Conservation (phyloP, 2,329 filamentous ascomycete species). For the Penicillium palitans region DNA sequence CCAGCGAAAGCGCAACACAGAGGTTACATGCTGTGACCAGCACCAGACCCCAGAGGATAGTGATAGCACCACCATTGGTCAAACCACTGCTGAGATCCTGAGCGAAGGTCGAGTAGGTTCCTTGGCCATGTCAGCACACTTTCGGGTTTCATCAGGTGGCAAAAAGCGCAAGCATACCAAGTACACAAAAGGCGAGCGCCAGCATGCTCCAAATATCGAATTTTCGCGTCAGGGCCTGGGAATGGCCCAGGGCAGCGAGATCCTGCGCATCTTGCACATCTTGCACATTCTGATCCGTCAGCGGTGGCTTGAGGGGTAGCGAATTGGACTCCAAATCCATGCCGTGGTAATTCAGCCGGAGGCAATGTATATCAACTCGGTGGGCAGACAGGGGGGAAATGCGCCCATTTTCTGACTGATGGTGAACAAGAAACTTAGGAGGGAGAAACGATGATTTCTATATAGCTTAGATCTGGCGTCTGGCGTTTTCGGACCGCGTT, state of each 20-base stretch:
- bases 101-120: slow-evolving; percentile 60
- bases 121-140: slow-evolving; percentile 10
- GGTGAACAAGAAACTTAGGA: not conserved
- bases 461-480: slow-evolving; percentile 11
- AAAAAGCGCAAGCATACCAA: slow-evolving; percentile 37
- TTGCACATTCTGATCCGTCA: slow-evolving; percentile 33
- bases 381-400: slow-evolving; percentile 15
- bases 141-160: not conserved
- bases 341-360: slow-evolving; percentile 24
- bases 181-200: slow-evolving; percentile 57
- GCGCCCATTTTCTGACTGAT: slow-evolving; percentile 31
- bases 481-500: slow-evolving; percentile 3
- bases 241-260: slow-evolving; percentile 46
- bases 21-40: slow-evolving; percentile 56
- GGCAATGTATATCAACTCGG: slow-evolving; percentile 23
- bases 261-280: slow-evolving; percentile 41
- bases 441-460: slow-evolving; percentile 14
- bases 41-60: slow-evolving; percentile 57
- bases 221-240: slow-evolving; percentile 47
- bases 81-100: slow-evolving; percentile 55
- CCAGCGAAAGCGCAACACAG: slow-evolving; percentile 57
- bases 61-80: slow-evolving; percentile 55
- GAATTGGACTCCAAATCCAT: slow-evolving; percentile 35
- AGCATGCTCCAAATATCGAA: slow-evolving; percentile 60
- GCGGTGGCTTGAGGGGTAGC: slow-evolving; percentile 28